Evolutionary conservation across 768 basidiomycete genomes (phyloP).

Genomic region (Suillus occidentalis): DNA sequence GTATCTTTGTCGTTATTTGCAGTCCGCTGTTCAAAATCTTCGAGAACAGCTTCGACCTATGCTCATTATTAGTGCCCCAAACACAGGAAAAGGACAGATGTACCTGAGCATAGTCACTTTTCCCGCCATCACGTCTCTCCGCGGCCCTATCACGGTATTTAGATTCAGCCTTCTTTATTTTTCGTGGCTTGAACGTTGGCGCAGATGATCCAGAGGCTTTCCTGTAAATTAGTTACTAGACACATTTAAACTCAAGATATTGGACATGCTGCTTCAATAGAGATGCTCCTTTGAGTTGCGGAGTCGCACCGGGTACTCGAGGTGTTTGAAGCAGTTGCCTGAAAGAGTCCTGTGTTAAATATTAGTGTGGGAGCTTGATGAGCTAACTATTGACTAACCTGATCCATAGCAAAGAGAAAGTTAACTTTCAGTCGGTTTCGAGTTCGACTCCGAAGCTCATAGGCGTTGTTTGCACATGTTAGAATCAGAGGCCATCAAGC

Average conservation of each 20-base stretch:
- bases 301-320: slow-evolving; percentile 15
- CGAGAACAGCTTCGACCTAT: slow-evolving; percentile 77
- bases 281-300: slow-evolving; percentile 5
- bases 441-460: not conserved
- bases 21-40: slow-evolving; percentile 74
- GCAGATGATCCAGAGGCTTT: slow-evolving; percentile 51
- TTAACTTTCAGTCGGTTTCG: not conserved
- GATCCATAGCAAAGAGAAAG: slow-evolving; percentile 22
- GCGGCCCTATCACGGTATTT: slow-evolving; percentile 76
- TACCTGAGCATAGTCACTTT: slow-evolving; percentile 75
- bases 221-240: slow-evolving; percentile 24
- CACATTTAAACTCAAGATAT: slow-evolving; percentile 2
- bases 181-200: slow-evolving; percentile 80
- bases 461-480: slow-evolving; percentile 30
- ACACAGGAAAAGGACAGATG: slow-evolving; percentile 9
- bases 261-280: not conserved
- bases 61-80: not conserved
- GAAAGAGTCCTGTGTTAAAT: slow-evolving; percentile 55
- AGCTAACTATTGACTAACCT: slow-evolving; percentile 16
- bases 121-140: slow-evolving; percentile 65
- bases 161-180: slow-evolving; percentile 60
- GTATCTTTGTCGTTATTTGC: slow-evolving; percentile 58
- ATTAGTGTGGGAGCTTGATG: not conserved
- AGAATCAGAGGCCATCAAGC: slow-evolving; percentile 21
- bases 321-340: slow-evolving; percentile 46